These are phyloP conservation scores for Leishmania lainsoni DNA, from an alignment of 208 protist genomes.

Conservation along the genomic window DNA sequence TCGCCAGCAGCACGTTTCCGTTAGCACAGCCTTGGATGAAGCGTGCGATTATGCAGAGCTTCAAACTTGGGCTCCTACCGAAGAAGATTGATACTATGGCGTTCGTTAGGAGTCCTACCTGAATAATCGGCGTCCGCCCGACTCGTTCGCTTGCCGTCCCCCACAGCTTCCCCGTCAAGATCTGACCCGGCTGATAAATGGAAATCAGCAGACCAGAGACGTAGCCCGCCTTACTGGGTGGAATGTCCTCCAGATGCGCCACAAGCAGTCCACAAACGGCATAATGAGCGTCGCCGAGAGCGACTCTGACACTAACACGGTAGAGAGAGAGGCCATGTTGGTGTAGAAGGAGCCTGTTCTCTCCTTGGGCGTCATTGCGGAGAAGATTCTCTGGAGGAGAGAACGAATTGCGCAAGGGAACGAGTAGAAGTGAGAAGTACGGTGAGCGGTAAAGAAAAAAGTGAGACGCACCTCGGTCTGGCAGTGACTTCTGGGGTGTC, in stretches of 20 bases:
- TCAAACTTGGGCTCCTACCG: slow-evolving; percentile 59
- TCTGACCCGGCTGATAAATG: slow-evolving; percentile 53
- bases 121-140: slow-evolving; percentile 52
- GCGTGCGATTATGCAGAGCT: slow-evolving; percentile 51
- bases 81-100: slow-evolving; percentile 64
- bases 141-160: slow-evolving; percentile 51
- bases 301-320: slow-evolving; percentile 57
- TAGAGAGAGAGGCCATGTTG: slow-evolving; percentile 34
- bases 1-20: slow-evolving; percentile 76
- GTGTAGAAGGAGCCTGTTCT: slow-evolving; percentile 24
- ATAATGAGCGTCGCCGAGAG: slow-evolving; percentile 56
- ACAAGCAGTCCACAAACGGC: slow-evolving; percentile 58
- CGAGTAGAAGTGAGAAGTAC: too few relatives aligned
- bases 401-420: not conserved
- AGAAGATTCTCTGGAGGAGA: not conserved
- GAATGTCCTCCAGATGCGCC: slow-evolving; percentile 40
- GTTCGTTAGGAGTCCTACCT: slow-evolving; percentile 51
- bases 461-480: not conserved
- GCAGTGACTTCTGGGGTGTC: not conserved
- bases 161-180: slow-evolving; percentile 53
- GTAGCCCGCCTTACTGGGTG: slow-evolving; percentile 51
- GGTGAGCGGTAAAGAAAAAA: not conserved
- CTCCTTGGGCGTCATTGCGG: not conserved
- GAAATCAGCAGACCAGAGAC: slow-evolving; percentile 52
- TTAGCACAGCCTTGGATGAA: slow-evolving; percentile 81